A percentile compares a stretch with the other conserved stretches of the same genome.
phyloP scores from a whole-genome alignment of 345 rosid genomes.

The Sonneratia alba region DNA sequence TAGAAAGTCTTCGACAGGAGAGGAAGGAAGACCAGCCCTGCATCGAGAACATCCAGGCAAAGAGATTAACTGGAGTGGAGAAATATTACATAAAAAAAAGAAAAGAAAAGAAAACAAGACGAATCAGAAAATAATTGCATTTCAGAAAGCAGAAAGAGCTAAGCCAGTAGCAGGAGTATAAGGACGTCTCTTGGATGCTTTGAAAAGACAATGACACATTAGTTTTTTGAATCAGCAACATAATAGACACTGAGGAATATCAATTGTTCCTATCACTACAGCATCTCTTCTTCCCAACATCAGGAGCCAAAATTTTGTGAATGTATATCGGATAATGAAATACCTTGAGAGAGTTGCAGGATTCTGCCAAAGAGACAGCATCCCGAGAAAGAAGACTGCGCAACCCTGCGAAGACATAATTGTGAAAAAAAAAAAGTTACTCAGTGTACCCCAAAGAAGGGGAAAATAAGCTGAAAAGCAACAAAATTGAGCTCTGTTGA shows the following conservation, averaged over 20 bases:
- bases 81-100: constrained; percentile 9
- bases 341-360: neutral
- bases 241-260: neutral
- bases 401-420: too few species aligned
- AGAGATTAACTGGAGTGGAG: neutral
- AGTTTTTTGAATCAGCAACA: too few species aligned
- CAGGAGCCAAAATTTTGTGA: neutral
- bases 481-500: neutral
- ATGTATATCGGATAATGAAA: neutral
- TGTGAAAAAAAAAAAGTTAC: neutral
- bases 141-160: neutral
- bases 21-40: constrained; percentile 34
- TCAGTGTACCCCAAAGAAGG: neutral
- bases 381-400: neutral
- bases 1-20: constrained; percentile 37
- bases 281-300: neutral
- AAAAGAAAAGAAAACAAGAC: constrained; percentile 11
- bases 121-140: neutral
- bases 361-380: neutral
- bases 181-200: too few species aligned
- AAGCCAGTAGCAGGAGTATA: neutral
- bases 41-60: neutral
- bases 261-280: neutral
- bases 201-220: too few species aligned
- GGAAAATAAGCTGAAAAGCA: neutral